Evolutionary conservation across 306 rosid species (phyloP), one percentile per base, ranked within the genome.

Genomic region (Malus sylvestris): DNA sequence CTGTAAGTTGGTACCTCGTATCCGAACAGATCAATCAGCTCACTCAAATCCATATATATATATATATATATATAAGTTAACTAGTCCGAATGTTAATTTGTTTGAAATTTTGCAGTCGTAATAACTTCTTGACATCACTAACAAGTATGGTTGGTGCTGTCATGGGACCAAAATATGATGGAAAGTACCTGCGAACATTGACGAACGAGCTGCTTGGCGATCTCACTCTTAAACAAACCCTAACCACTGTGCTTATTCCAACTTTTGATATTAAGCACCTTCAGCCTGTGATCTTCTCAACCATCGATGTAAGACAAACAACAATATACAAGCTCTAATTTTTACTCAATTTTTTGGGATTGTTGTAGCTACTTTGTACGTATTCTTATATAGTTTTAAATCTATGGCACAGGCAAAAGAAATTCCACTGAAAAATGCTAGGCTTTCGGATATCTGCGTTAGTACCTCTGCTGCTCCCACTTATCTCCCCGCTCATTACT

Each of bases 391-490:
- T 25, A 14, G 18, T 27, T 61, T 4, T 44, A 29, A 42, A 33
- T 63, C 15, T 49, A 27, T 16, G 16, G 18, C 33, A 16, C 84
- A 87, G 86, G 88, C 86, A n/a, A 84, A 82, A 55, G 74, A 44
- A 45, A 78, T 44, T 68, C 45, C 63, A 4, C 25, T 62, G 67
- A 87, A 76, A 71, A 78, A 87, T 38, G 81, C 88, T 25, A 79
- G 61, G 77, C 71, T 84, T 29, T 70, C 80, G 2, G 90, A 87
- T 46, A 20, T 87, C 62, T 87, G 90, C 77, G 4, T 87, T 11
- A 51, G 76, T 4, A 87, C 90, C 40, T 84, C 86, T 2, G 90
- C 88, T 1, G 88, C 88, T 3, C 88, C 90, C 10, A 82, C 88
- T 8, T 84, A 22, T 57, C 79, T 84, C 8, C 90, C 90, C 0